A percentile compares a stretch with the other conserved stretches of the same genome.
Evolutionary conservation across 257 asterid species (phyloP).

Genomic region (Solanum pennellii): DNA sequence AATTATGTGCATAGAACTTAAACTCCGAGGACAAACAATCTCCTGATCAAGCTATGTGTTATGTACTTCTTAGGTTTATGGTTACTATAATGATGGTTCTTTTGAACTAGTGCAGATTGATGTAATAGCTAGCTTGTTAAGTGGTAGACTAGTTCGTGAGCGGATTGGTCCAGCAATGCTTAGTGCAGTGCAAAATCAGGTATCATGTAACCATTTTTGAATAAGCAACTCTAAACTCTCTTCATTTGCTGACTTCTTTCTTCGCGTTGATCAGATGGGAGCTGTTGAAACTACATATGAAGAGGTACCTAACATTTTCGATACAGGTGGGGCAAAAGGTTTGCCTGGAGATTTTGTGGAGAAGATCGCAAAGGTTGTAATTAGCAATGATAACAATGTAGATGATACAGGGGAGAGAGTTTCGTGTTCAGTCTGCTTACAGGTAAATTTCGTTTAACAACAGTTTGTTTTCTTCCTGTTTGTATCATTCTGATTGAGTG

Average conservation of each 20-base stretch:
- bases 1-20: neutral
- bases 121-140: slow-evolving; percentile 63
- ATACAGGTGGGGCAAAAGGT: slow-evolving; percentile 74
- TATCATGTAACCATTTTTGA: neutral
- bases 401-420: slow-evolving; percentile 66
- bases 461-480: neutral
- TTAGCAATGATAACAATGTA: slow-evolving; percentile 34
- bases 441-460: slow-evolving; percentile 19
- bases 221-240: neutral
- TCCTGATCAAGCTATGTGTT: neutral
- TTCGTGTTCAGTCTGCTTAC: slow-evolving; percentile 77
- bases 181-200: slow-evolving; percentile 86
- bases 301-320: slow-evolving; percentile 54
- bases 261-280: slow-evolving; percentile 49
- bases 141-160: slow-evolving; percentile 81
- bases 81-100: neutral
- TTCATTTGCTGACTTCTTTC: neutral
- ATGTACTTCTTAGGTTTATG: neutral
- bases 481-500: neutral
- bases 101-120: slow-evolving; percentile 37
- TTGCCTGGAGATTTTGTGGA: slow-evolving; percentile 57
- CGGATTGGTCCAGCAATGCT: slow-evolving; percentile 90
- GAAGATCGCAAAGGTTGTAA: slow-evolving; percentile 51
- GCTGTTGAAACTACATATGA: slow-evolving; percentile 55
- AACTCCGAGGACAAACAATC: neutral